Conservation (phyloP, 768 basidiomycete genomes). For the Dioszegia hungarica region DNA sequence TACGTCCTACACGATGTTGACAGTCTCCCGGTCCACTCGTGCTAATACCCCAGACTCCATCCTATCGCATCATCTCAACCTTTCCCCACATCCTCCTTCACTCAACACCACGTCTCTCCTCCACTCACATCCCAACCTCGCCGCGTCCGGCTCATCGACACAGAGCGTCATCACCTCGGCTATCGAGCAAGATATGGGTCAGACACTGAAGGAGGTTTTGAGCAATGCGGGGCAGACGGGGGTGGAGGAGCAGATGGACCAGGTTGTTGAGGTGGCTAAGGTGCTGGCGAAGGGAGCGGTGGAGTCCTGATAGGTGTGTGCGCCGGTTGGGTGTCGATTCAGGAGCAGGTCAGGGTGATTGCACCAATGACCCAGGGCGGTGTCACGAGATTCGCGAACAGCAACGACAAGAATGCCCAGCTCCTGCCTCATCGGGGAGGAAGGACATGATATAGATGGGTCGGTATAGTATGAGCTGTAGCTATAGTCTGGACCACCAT, state of each 20-base stretch:
- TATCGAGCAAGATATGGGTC: slow-evolving; percentile 19
- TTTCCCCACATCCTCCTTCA: neutral
- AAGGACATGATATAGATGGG: no score
- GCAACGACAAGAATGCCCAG: no score
- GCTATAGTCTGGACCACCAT: no score
- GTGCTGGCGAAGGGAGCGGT: neutral
- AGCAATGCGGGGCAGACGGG: slow-evolving; percentile 28
- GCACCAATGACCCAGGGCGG: no score
- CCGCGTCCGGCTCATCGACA: slow-evolving; percentile 1
- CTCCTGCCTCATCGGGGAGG: no score
- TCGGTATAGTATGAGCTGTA: no score
- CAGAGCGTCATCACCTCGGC: slow-evolving; percentile 12
- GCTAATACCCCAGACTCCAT: slow-evolving; percentile 1
- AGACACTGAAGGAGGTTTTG: slow-evolving; percentile 16
- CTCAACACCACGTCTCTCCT: neutral
- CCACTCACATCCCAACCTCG: slow-evolving; percentile 4
- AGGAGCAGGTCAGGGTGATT: no score
- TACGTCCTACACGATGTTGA: neutral
- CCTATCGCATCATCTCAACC: slow-evolving; percentile 13
- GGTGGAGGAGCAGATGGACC: slow-evolving; percentile 22
- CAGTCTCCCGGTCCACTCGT: no score
- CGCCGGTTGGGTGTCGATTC: no score
- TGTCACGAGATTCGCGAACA: no score
- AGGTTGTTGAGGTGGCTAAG: slow-evolving; percentile 16
- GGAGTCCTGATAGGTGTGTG: no score